Conservation (phyloP, 192 early-diverging fungal species). For the Tieghemiomyces parasiticus region DNA sequence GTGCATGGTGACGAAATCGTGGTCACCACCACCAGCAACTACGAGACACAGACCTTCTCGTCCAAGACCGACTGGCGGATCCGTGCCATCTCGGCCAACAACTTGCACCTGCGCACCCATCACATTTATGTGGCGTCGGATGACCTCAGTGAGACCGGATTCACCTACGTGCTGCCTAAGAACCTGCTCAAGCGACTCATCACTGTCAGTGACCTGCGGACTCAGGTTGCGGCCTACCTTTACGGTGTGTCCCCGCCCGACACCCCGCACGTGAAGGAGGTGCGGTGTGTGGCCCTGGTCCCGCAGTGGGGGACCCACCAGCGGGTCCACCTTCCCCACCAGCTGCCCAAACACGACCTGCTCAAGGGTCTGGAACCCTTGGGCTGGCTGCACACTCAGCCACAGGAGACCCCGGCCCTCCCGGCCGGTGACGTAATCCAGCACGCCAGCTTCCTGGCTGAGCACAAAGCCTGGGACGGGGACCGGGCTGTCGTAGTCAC, state of each 20-base stretch:
- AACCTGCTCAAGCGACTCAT: conserved; percentile 97
- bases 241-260: conserved; percentile 85
- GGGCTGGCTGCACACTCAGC: conserved; percentile 97
- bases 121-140: conserved; percentile 95
- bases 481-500: conserved; percentile 86
- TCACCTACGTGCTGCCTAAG: conserved; percentile 95
- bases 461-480: conserved; percentile 77
- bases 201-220: conserved; percentile 82
- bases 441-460: conserved; percentile 77
- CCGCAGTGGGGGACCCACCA: conserved; percentile 97
- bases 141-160: conserved; percentile 87
- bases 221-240: conserved; percentile 90
- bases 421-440: conserved; percentile 82
- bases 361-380: conserved; percentile 87
- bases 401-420: conserved; percentile 61
- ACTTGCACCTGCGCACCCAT: conserved; percentile 86
- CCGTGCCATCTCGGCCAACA: conserved; percentile 93
- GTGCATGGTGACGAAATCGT: conserved; percentile 97
- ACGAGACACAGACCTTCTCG: conserved; percentile 92
- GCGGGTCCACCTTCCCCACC: conserved; percentile 79
- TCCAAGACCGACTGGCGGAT: conserved; percentile 99
- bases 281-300: conserved; percentile 84
- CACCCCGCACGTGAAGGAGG: conserved; percentile 90
- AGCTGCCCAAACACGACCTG: conserved; percentile 81
- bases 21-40: conserved; percentile 93